Evolutionary conservation across 2,329 filamentous ascomycete genomes (phyloP), one percentile per base, ranked within the genome.

Genomic region (Zymoseptoria crescenta): DNA sequence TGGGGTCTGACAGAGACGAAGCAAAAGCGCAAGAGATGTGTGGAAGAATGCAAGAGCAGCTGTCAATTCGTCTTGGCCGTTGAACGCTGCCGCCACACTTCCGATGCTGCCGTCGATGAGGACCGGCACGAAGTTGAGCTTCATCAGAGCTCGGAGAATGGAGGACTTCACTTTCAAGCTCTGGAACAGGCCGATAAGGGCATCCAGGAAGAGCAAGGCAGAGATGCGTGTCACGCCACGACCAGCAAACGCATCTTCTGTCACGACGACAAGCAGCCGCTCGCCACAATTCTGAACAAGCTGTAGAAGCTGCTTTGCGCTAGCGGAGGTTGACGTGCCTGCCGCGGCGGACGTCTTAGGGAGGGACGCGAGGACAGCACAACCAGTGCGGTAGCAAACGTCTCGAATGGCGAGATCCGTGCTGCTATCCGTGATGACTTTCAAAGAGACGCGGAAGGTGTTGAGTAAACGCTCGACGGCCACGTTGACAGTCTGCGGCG

Each of bases 161-260:
- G 88, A 84, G 55, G 83, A 81, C 29, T 88, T 89, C 54, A 85
- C 81, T 68, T 93, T 87, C 41, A 84, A 80, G 30, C 64, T 57
- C 56, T 84, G 85, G 52, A 87, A 88, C 56, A 96, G 78, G 50
- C 85, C 83, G 30, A 95, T 85, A 13, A 97, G 75, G 0, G 88
- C 83, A 56, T 88, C 86, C 35, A 99, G 80, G n/a, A 97, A 80
- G 45, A 96, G 82, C 50, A 97, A 79, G 9, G 94, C 91, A 0
- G 93, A 87, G 3, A 95, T 86, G 70, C 95, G 89, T 73, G 90
- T 95, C 10, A 81, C 83, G 45, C 88, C 83, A 69, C 93, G 88
- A 48, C 91, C 91, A 60, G 88, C 86, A 72, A 92, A 93, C 20
- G 91, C 92, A 76, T 99, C 94, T 69, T 99, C 94, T 70, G 92